Base-by-base conservation (phyloP, 2,329 filamentous ascomycete species). In the Cladosporium sp. region DNA sequence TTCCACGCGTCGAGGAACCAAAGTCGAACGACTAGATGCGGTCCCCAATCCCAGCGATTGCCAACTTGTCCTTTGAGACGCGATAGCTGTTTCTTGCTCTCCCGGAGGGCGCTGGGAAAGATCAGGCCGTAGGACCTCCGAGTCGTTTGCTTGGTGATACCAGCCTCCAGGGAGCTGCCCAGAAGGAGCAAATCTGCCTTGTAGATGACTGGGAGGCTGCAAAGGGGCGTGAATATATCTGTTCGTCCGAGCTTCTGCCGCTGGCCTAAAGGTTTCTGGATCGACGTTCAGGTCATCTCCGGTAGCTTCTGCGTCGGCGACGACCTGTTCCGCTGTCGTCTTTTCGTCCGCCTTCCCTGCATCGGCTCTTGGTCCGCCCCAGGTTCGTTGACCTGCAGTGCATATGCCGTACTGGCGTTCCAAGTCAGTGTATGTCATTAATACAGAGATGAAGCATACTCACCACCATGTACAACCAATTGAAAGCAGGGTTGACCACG, bases 391-490 rank as follows among this genome's bases (percentile, higher is more conserved):
- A 16, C 91, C 90, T 31, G 91, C 90, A 0, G 92, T 96, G 70
- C 95, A 93, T 61, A 95, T 95, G 42, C 90, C 91, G 68, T 96
- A 95, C 2, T 50, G 11, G 16, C 2, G 9, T 32, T 9, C 3
- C 19, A n/a, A 14, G n/a, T 50, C 3, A 50, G 48, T 31, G 1
- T 9, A 28, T 28, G 22, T 1, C 4, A 28, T 7, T 7, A 28
- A 28, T 7, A 5, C 22, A 28, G 22, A 28, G 22, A 28, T 28
- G 22, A 5, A 28, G 22, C 7, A 7, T 13, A 43, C 48, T 43
- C 9, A 50, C 48, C 38, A 95, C 86, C 87, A 96, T 95, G 74
- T 97, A 97, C 54, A 89, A 81, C 92, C 92, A 97, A 71, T 97
- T 97, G 78, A 96, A 91, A 66, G 97, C 95, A 0, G 93, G 92